phyloP scores from a whole-genome alignment of 352 stramenopile genomes.

The Phytopythium kandeliae region DNA sequence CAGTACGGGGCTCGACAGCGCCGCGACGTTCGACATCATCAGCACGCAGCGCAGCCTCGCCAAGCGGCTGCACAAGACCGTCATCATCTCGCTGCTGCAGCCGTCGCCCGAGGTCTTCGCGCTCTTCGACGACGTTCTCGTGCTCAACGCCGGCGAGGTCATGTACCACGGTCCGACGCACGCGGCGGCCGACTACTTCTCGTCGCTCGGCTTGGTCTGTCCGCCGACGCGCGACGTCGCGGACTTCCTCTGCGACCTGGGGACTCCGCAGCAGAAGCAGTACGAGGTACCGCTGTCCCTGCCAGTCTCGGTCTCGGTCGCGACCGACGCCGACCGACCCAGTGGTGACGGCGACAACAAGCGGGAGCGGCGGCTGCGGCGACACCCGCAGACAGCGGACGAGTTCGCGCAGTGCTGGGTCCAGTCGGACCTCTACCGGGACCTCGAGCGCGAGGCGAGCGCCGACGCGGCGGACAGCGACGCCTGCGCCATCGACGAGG shows the following conservation, averaged over 20 bases:
- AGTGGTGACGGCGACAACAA: too few relatives aligned
- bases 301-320: too few relatives aligned
- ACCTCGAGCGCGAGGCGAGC: constrained; percentile 11
- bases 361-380: too few relatives aligned
- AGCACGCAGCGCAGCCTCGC: constrained; percentile 32
- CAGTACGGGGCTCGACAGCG: constrained; percentile 88
- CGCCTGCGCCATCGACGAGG: constrained; percentile 7
- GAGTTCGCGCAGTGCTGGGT: constrained; percentile 11
- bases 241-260: constrained; percentile 30
- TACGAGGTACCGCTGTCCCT: constrained; percentile 4
- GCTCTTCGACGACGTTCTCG: constrained; percentile 89
- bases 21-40: constrained; percentile 87
- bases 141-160: constrained; percentile 80
- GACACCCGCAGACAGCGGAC: constrained; percentile 1
- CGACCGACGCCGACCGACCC: too few relatives aligned
- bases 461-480: constrained; percentile 2
- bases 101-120: constrained; percentile 78
- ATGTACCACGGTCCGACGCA: constrained; percentile 75
- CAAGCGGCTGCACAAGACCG: constrained; percentile 20
- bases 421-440: constrained; percentile 21
- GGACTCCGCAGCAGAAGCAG: constrained; percentile 12
- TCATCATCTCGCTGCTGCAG: constrained; percentile 27
- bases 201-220: constrained; percentile 38
- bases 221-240: constrained; percentile 22
- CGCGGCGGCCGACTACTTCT: constrained; percentile 50